Evolutionary conservation across 2,329 filamentous ascomycete species (phyloP), one percentile per base, ranked within the genome.

Genomic region (Alternaria rosae): DNA sequence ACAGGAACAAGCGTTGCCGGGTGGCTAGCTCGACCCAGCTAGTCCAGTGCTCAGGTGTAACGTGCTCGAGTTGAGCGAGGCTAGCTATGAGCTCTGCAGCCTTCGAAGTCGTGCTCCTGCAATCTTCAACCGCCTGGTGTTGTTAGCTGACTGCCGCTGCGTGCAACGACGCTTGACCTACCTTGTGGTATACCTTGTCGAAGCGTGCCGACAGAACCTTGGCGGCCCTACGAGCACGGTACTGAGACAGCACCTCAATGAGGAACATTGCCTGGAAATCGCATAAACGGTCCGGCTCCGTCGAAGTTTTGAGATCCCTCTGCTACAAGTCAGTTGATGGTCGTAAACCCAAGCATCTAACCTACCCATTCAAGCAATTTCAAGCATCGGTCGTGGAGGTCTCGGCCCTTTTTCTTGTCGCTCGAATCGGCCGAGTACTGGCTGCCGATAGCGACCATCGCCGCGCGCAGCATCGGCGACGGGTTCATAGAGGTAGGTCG

Each of bases 191-290:
- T 47, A 81, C 65, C 20, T 71, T 68, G 38, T 77, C 67, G 61
- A 83, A 84, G 6, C 72, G 72, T 23, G 73, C 66, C 11, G 80
- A 81, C 15, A 82, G 62, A 7, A 71, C 69, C 43, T 70, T 76
- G 15, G 77, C 73, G 23, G 76, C 76, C 30, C 81, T 78, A 47
- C 79, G 75, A 10, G 80, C 78, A 56, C 76, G 79, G 68, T 80
- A 82, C 28, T 82, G 76, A 6, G 81, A 78, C 15, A 81, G 74
- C 0, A 80, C 57, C 64, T 84, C 82, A 8, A 82, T 63, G n/a
- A 84, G 70, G 26, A 83, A 76, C 5, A 81, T 69, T 5, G 81
- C 79, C 69, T 84, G 82, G 65, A 79, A 77, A 59, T 83, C 82
- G 56, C 77, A 81, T 9, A 80, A 59, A 35, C 78, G 72, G 7